Base-by-base conservation (phyloP, 169 alveolate species). In the Plasmodium relictum region DNA sequence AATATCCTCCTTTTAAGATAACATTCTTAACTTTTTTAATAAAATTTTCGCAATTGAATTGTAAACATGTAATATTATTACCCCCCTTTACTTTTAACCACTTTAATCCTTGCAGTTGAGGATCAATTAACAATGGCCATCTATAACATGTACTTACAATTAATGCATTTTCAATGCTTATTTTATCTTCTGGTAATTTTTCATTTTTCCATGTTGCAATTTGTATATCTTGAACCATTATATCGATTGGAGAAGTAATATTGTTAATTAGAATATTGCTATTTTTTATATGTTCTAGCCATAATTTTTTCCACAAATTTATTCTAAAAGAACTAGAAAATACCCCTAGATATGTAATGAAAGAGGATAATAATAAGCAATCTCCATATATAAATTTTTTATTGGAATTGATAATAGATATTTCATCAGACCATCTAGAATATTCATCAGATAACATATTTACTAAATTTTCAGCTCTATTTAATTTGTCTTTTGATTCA, bases 61-160 rank as follows among this genome's bases (percentile, higher is more conserved):
- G 98, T 16, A 97, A 94, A 48, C 96, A 93, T n/a, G 97, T 95
- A 72, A 97, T 93, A 31, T 96, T 97, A 52, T 96, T 97, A 70
- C 98, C 98, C 83, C 97, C 97, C 89, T 95, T 97, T 68, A 97
- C 97, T 94, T 97, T 97, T 83, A 98, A 95, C 99, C 99, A 98
- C 72, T 96, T 97, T 74, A 96, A 94, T 54, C 99, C 99, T 94
- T 98, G 98, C 92, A 97, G 93, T 94, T 98, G 98, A 6, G 99
- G 99, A 89, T 98, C 99, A 41, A 98, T 97, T 78, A 98, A 95
- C 58, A 98, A 90, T 42, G 99, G 99, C 98, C 98, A 98, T 83
- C 99, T 93, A 61, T 98, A 94, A 76, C 99, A 97, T 65, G 98
- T 95, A 10, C 97, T 95, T 50, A 98, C 96, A 44, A 97, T 96